phyloP scores from a whole-genome alignment of 176 grass and related monocot species.

The Oryza brachyantha region DNA sequence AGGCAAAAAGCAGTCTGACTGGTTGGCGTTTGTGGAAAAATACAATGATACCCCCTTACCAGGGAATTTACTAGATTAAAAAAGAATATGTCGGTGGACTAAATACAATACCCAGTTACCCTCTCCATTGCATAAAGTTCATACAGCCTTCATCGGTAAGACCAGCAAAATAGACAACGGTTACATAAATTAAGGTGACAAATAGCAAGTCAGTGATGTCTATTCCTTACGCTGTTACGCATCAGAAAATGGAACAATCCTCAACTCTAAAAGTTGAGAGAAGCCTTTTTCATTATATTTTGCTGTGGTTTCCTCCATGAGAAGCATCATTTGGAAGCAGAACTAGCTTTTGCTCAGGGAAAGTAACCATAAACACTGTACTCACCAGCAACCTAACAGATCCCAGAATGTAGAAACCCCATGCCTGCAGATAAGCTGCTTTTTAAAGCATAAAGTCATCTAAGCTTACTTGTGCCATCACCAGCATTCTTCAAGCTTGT shows the following conservation, averaged over 20 bases:
- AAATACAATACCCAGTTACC: constrained; percentile 47
- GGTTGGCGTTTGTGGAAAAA: constrained; percentile 48
- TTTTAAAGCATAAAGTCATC: constrained; percentile 35
- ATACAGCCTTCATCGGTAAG: constrained; percentile 39
- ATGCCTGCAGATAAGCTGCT: constrained; percentile 42
- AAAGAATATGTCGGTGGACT: constrained; percentile 22
- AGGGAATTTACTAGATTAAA: constrained; percentile 54
- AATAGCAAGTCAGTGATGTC: constrained; percentile 28
- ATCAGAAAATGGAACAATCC: constrained; percentile 1
- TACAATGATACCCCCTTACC: constrained; percentile 78
- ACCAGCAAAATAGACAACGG: constrained; percentile 25
- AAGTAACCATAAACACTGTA: constrained; percentile 35
- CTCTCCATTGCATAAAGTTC: constrained; percentile 31
- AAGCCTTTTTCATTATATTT: constrained; percentile 1
- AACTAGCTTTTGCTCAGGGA: constrained; percentile 30
- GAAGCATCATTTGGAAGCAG: constrained; percentile 12
- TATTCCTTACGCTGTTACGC: constrained; percentile 13
- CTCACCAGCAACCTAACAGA: constrained; percentile 36
- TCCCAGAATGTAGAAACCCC: constrained; percentile 14
- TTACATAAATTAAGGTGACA: constrained; percentile 35
- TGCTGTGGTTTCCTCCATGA: constrained; percentile 21
- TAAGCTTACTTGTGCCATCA: constrained; percentile 26
- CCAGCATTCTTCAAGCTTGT: constrained; percentile 33
- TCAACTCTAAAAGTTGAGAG: constrained; percentile 39
- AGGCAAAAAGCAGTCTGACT: constrained; percentile 57